Base-by-base conservation (phyloP, 306 rosid species). In the Urtica urens region DNA sequence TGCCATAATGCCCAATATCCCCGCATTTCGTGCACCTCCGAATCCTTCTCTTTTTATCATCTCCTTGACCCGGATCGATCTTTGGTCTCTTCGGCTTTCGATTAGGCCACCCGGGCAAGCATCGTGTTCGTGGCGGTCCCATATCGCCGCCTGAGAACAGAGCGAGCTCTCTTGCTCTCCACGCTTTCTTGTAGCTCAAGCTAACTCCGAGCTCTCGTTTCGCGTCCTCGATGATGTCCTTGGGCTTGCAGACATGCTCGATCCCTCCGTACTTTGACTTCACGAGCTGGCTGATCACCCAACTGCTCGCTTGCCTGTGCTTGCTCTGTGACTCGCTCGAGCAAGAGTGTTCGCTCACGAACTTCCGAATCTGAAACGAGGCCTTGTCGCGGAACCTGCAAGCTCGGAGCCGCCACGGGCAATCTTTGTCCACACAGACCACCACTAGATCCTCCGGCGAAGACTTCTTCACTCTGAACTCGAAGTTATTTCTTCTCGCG, bases 241-340 rank as follows among this genome's bases (percentile, higher is more conserved):
- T 57, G 29, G 70, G 70, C 30, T 49, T 24, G 45, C 33, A 65
- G 31, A 37, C 39, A 22, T 39, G 39, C 2, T 41, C 38, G 15
- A 23, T 41, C 24, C 55, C 59, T 41, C 46, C 56, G 5, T 21
- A 52, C 45, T 59, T 59, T 26, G 72, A 45, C 45, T 51, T 66
- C 4, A 52, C 19, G 29, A 35, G 33, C 18, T 66, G 66, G 14
- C 61, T 66, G 38, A 59, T 55, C 3, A 66, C 49, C 55, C 62
- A 53, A 55, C 43, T 54, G 55, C 69, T 55, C 10, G 69, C 69
- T 63, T 63, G 69, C 9, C 52, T 17, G 59, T 59, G 66, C 49
- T 3, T 21, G 10, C 39, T 46, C 1, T 31, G 27, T 30, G 28
- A 38, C 12, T 46, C 66, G 1, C 44, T 11, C 19, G 52, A 28